Conservation (phyloP, 2,329 filamentous ascomycete genomes). For the Chaetomiaceae sp. region DNA sequence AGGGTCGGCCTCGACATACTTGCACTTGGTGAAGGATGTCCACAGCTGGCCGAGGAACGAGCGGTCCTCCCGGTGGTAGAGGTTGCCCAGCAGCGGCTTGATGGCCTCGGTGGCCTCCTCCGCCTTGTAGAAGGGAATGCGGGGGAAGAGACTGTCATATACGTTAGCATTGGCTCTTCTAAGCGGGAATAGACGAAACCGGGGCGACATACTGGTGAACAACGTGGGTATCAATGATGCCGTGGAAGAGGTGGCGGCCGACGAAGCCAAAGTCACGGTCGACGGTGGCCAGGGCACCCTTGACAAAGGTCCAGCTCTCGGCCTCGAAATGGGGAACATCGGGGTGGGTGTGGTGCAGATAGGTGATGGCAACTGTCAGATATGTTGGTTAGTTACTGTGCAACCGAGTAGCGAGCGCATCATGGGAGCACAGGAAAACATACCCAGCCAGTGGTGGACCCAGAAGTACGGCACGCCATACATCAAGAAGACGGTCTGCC, state of each 20-base stretch:
- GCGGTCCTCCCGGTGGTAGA: constrained; percentile 45
- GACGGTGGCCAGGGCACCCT: constrained; percentile 58
- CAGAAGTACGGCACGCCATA: constrained; percentile 70
- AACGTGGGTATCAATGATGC: constrained; percentile 61
- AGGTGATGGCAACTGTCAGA: constrained; percentile 62
- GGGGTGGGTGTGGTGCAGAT: constrained; percentile 67
- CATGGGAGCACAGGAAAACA: constrained; percentile 25
- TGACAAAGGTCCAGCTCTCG: constrained; percentile 56
- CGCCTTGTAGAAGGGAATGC: constrained; percentile 57
- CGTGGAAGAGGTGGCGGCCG: constrained; percentile 61
- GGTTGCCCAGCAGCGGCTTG: constrained; percentile 49
- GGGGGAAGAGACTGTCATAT: not conserved
- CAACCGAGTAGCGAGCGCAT: not conserved
- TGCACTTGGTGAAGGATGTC: constrained; percentile 42
- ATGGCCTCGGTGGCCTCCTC: constrained; percentile 55
- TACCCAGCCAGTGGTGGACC: constrained; percentile 99
- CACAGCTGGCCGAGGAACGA: constrained; percentile 43
- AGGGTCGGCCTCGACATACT: constrained; percentile 42
- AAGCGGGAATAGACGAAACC: constrained; percentile 43
- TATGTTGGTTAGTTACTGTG: no score
- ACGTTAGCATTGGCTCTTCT: no score
- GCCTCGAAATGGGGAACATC: constrained; percentile 54
- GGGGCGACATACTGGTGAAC: constrained; percentile 61
- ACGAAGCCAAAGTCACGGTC: constrained; percentile 62
- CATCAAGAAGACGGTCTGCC: constrained; percentile 51